These are phyloP conservation scores for Prunus armeniaca DNA, from an alignment of 306 rosid genomes.

Conservation along the genomic window DNA sequence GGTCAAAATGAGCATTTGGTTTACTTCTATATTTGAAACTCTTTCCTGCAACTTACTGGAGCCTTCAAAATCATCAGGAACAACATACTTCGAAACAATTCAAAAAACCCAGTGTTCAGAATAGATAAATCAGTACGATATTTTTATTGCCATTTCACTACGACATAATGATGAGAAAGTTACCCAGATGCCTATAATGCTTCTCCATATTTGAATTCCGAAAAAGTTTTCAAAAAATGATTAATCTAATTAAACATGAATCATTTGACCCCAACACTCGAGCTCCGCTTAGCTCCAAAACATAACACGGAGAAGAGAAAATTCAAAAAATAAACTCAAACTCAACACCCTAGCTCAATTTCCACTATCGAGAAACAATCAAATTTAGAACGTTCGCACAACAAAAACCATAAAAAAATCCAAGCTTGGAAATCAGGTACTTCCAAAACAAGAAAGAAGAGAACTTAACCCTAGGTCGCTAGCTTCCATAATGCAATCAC, in stretches of 20 bases:
- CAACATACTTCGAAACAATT: not conserved
- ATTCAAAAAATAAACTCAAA: not conserved
- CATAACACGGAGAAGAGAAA: not conserved
- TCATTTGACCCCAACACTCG: not conserved
- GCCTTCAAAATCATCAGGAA: not conserved
- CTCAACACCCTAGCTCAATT: constrained; percentile 2
- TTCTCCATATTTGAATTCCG: not conserved
- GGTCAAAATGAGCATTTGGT: not conserved
- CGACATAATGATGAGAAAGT: not conserved
- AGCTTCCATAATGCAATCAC: constrained; percentile 10
- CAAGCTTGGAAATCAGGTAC: not conserved
- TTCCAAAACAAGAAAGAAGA: not conserved
- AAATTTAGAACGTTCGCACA: not conserved
- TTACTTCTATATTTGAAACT: not conserved
- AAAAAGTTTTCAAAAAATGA: not conserved
- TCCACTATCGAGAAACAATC: not conserved
- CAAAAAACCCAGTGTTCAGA: not conserved
- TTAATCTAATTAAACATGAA: not conserved
- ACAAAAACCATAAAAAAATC: not conserved
- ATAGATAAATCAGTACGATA: not conserved
- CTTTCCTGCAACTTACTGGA: not conserved
- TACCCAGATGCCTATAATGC: not conserved
- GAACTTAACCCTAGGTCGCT: constrained; percentile 21
- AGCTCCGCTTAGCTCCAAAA: constrained; percentile 7
- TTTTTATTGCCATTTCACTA: not conserved